phyloP scores from a whole-genome alignment of 805 yeast species.

The Blastobotrys muscicola region DNA sequence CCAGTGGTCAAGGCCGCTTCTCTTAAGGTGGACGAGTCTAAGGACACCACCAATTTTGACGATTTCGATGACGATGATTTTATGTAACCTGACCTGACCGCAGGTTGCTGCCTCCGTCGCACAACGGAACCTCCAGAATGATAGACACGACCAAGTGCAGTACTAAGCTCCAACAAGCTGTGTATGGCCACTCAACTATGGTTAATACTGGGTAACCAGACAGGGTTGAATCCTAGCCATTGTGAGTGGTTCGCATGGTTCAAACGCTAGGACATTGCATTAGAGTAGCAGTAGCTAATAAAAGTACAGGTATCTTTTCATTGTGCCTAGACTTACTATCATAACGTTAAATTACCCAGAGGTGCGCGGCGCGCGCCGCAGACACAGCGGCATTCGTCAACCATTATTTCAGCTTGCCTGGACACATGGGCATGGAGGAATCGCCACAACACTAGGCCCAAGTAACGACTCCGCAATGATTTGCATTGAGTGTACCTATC shows the following conservation, averaged over 20 bases:
- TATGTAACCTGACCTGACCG: conserved; percentile 23
- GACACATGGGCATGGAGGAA: background rate
- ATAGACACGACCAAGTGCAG: too few species aligned
- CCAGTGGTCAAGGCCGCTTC: conserved; percentile 69
- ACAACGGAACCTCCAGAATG: too few species aligned
- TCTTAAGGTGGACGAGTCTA: conserved; percentile 49
- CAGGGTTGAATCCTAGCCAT: too few species aligned
- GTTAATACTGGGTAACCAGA: too few species aligned
- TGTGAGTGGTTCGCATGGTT: too few species aligned
- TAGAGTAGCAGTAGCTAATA: too few species aligned
- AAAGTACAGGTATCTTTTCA: background rate
- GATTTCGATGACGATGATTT: conserved; percentile 34
- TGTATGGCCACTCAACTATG: too few species aligned
- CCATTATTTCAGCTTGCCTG: background rate
- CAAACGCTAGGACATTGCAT: too few species aligned
- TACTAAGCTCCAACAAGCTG: too few species aligned
- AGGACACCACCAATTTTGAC: conserved; percentile 43
- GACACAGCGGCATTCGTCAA: background rate
- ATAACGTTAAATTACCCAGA: too few species aligned
- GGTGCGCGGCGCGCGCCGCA: background rate
- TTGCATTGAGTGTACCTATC: conserved; percentile 77
- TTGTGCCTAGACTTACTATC: too few species aligned
- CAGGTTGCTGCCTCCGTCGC: background rate
- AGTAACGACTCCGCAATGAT: conserved; percentile 43
- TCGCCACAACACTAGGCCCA: background rate